Percentiles rank a stretch among this genome's conserved stretches.
Conservation (phyloP, 306 rosid genomes). For the Vigna radiata region DNA sequence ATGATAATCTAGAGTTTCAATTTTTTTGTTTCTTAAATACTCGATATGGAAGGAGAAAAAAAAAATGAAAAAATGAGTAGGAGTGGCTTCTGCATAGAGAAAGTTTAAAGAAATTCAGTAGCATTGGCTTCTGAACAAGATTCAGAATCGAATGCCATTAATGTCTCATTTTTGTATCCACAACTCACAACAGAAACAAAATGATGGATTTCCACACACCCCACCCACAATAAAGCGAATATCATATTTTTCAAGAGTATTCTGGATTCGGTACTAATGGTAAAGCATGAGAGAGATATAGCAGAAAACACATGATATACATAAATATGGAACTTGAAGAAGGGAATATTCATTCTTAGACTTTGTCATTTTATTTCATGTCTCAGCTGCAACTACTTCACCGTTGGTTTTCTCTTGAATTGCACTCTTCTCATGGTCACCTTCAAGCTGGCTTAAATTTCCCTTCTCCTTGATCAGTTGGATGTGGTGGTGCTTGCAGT, state of each 20-base stretch:
- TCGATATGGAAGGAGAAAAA: no score
- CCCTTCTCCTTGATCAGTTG: slow-evolving; percentile 92
- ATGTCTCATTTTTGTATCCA: slow-evolving; percentile 20
- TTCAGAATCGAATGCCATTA: background rate
- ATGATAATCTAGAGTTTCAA: no score
- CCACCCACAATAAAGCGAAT: slow-evolving; percentile 4
- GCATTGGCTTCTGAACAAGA: background rate
- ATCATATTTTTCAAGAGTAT: slow-evolving; percentile 26
- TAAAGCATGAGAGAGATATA: slow-evolving; percentile 16
- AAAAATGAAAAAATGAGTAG: background rate
- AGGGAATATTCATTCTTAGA: slow-evolving; percentile 2
- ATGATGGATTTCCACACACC: slow-evolving; percentile 41
- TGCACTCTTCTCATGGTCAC: slow-evolving; percentile 60
- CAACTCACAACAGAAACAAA: slow-evolving; percentile 41
- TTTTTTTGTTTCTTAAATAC: no score
- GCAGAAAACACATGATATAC: slow-evolving; percentile 11
- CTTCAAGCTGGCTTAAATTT: slow-evolving; percentile 91
- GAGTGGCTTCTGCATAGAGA: background rate
- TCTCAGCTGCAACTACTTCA: slow-evolving; percentile 62
- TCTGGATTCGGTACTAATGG: slow-evolving; percentile 6
- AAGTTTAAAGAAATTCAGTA: background rate
- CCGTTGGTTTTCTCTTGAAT: slow-evolving; percentile 45
- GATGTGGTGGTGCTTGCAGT: slow-evolving; percentile 86
- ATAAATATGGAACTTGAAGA: slow-evolving; percentile 12
- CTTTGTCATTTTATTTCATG: slow-evolving; percentile 43